phyloP scores from a whole-genome alignment of 2,329 filamentous ascomycete species.

The Teratosphaeria viscida region DNA sequence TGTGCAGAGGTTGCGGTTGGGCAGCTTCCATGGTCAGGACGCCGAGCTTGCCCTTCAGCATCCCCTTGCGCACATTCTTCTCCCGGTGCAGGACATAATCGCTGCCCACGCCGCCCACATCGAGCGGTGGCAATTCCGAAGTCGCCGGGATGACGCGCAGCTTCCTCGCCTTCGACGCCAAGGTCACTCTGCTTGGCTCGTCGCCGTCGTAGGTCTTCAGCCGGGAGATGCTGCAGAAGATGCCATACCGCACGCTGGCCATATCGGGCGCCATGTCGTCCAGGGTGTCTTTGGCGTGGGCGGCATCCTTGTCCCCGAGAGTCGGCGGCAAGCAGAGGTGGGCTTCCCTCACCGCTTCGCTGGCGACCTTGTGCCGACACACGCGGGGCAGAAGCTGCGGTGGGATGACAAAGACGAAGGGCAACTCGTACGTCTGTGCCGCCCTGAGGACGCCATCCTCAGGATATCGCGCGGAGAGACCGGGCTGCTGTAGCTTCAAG shows the following conservation, averaged over 20 bases:
- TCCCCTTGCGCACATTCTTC: conserved; percentile 49
- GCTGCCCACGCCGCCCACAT: conserved; percentile 35
- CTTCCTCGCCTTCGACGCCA: conserved; percentile 44
- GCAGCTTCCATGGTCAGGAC: conserved; percentile 46
- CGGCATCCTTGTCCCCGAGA: conserved; percentile 45
- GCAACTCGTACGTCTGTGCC: conserved; percentile 47
- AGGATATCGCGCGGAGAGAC: conserved; percentile 43
- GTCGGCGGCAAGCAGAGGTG: conserved; percentile 53
- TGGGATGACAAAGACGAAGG: conserved; percentile 55
- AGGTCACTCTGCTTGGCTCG: conserved; percentile 29
- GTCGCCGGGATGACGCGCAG: conserved; percentile 50
- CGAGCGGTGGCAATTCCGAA: conserved; percentile 50
- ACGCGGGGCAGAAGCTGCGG: conserved; percentile 48
- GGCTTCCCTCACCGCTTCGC: conserved; percentile 41
- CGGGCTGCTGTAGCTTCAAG: conserved; percentile 51
- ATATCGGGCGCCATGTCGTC: conserved; percentile 56
- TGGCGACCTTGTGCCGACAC: conserved; percentile 45
- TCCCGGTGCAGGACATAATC: conserved; percentile 47
- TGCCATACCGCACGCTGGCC: conserved; percentile 48
- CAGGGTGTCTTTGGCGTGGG: conserved; percentile 35
- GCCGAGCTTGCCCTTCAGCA: conserved; percentile 50
- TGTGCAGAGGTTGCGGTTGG: conserved; percentile 47
- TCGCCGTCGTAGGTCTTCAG: conserved; percentile 35
- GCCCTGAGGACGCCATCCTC: conserved; percentile 44
- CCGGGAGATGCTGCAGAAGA: conserved; percentile 26